phyloP scores from a whole-genome alignment of 441 rosid species.

The Isatis lusitanica region DNA sequence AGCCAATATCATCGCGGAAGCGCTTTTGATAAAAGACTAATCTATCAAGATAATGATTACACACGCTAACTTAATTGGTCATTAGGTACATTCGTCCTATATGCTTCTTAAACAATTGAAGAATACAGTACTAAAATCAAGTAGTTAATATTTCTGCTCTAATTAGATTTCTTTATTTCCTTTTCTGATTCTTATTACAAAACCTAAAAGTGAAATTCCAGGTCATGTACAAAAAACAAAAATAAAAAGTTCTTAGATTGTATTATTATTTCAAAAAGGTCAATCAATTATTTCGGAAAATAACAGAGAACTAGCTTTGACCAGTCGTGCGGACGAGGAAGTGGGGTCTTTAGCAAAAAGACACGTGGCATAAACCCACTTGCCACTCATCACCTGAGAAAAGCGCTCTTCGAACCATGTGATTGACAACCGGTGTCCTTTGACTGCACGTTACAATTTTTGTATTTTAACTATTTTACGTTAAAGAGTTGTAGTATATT shows the following conservation, averaged over 20 bases:
- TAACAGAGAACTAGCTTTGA: constrained; percentile 22
- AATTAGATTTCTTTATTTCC: neutral
- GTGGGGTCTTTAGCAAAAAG: neutral
- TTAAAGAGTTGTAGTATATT: neutral
- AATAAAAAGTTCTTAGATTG: neutral
- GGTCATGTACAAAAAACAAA: neutral
- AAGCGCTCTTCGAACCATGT: constrained; percentile 43
- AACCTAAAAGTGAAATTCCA: neutral
- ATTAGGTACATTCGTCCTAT: neutral
- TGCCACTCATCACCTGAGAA: constrained; percentile 34
- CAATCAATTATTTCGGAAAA: neutral
- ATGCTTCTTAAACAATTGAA: neutral
- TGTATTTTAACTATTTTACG: neutral
- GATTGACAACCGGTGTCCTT: constrained; percentile 54
- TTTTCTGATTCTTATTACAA: neutral
- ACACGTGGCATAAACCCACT: constrained; percentile 51
- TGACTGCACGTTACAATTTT: constrained; percentile 25
- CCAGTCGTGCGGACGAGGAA: constrained; percentile 25
- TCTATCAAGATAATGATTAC: neutral
- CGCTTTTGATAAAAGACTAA: neutral
- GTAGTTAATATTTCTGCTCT: neutral
- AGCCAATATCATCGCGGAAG: neutral
- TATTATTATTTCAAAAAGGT: neutral
- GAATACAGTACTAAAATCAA: neutral
- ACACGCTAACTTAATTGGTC: neutral